A percentile compares a stretch with the other conserved stretches of the same genome.
These are phyloP conservation scores for thale cress (Arabidopsis thaliana) DNA, from an alignment of 345 rosid species.

Conservation along the genomic window DNA sequence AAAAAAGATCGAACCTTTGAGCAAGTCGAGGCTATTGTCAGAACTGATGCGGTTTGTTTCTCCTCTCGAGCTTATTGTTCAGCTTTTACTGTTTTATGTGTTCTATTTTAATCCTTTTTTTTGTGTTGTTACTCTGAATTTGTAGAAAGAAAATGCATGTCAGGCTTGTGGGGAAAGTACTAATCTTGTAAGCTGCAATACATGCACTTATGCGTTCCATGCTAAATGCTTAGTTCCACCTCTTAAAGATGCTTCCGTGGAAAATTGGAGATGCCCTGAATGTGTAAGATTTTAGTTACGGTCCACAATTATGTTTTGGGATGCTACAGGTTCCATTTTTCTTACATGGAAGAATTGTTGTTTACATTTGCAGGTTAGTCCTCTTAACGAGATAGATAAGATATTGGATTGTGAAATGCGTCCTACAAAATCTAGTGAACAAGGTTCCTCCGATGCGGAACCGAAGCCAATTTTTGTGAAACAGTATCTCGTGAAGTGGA, in stretches of 20 bases:
- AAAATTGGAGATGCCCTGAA: slow-evolving; percentile 96
- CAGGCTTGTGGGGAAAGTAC: slow-evolving; percentile 89
- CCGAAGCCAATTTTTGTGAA: slow-evolving; percentile 82
- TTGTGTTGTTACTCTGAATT: slow-evolving; percentile 1
- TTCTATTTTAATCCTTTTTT: not conserved
- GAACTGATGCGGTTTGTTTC: slow-evolving; percentile 80
- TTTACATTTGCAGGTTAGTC: slow-evolving; percentile 80
- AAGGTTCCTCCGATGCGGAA: slow-evolving; percentile 65
- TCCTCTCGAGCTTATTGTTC: slow-evolving; percentile 12
- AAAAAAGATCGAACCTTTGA: slow-evolving; percentile 62
- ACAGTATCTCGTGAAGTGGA: slow-evolving; percentile 99
- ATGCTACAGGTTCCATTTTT: slow-evolving; percentile 12
- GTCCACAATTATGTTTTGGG: not conserved
- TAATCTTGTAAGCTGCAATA: slow-evolving; percentile 78
- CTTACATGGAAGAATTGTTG: slow-evolving; percentile 7
- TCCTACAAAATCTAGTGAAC: slow-evolving; percentile 71
- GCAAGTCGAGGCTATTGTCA: slow-evolving; percentile 70
- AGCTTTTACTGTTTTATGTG: not conserved
- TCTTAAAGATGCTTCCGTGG: slow-evolving; percentile 67
- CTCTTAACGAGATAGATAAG: slow-evolving; percentile 91
- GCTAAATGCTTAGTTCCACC: slow-evolving; percentile 85
- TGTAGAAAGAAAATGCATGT: slow-evolving; percentile 61
- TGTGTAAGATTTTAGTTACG: slow-evolving; percentile 33
- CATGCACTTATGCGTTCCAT: slow-evolving; percentile 88
- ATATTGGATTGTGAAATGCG: slow-evolving; percentile 94